Base-by-base conservation (phyloP, 2,329 filamentous ascomycete species). In the Huntiella omanensis region DNA sequence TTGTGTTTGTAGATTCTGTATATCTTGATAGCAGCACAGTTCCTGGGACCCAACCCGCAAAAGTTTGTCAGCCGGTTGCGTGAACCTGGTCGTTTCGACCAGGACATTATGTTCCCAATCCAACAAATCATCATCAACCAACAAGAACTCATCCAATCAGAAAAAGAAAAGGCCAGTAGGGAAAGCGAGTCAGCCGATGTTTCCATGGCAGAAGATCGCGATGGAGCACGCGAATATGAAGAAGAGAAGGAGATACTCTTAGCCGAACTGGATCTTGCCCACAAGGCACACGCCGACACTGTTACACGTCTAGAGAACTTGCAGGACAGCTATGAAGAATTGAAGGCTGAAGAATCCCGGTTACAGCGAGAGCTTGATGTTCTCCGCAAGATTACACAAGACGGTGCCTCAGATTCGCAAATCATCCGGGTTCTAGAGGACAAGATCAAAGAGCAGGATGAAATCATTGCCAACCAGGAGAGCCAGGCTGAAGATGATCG, bases 391-490 rank as follows among this genome's bases (percentile, higher is more conserved):
- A 59, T 72, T 62, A 62, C 66, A 57, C 53, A 65, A 59, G 61
- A 73, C 63, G 62, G 73, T 56, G 61, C 65, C 59, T 65, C 64
- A 58, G 71, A 63, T 56, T 68, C 63, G 16, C 65, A 69, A 46
- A 62, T 68, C 43, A 68, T 75, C 51, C 64, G 65, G 60, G 60
- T 67, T 50, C 62, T 80, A 53, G 66, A 77, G 53, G 62, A 64
- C 38, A 70, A 71, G 52, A 63, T 79, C 17, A 70, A 71, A 36
- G 75, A 84, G 54, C 76, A 81, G 54, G 77, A 83, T 57, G 70
- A 79, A 49, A 65, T 84, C 43, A 86, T 87, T 55, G 75, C 76
- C 35, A 71, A 67, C 17, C 73, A 84, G 53, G 82, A 87, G 57
- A 69, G 70, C 15, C 72, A 82, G 53, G 61, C 79, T 8, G 72